Evolutionary conservation across 805 yeast genomes (phyloP), one percentile per base, ranked within the genome.

Genomic region (Zygosaccharomyces kombuchaensis): DNA sequence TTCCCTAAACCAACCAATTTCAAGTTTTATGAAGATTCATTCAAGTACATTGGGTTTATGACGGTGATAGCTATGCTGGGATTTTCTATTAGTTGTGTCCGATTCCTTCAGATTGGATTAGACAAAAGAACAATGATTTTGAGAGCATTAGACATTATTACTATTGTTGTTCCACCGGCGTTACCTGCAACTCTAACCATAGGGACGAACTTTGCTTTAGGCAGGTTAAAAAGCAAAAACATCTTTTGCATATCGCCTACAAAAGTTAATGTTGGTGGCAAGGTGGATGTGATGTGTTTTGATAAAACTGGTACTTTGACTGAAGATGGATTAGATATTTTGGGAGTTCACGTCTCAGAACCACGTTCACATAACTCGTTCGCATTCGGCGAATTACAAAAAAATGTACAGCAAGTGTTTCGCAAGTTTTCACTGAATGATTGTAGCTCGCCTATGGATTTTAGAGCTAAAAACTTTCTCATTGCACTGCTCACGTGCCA

Each of bases 131-230:
- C 84, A 30, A 91, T 93, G 72, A 73, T 90, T 5, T 70, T 93
- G 45, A 77, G 99, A 55, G 98, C 98, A 0, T 71, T 93, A 45
- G 99, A 93, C 68, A 78, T 93, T 43, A 84, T 93, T 44, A 93
- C 99, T 0, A 89, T 93, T 62, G 99, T 93, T 6, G 96, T 93
- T 1, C 99, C 99, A 1, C 99, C 99, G 1, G 99, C 99, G 0
- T 73, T 93, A 36, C 99, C 99, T 0, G 99, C 99, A 0, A 93
- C 99, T 0, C 70, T 93, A 50, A 89, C 99, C 0, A 91, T 93
- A 48, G 99, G 99, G 14, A 90, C 97, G 0, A 87, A 91, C 53
- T 90, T 93, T 70, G 96, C 99, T 0, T 67, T 93, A 21, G 73
- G 80, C 25, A 74, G 98, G 50, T 71, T 93, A 51, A 81, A 87